Base-by-base conservation (phyloP, 257 asterid genomes). In the Fraxinus pennsylvanica region DNA sequence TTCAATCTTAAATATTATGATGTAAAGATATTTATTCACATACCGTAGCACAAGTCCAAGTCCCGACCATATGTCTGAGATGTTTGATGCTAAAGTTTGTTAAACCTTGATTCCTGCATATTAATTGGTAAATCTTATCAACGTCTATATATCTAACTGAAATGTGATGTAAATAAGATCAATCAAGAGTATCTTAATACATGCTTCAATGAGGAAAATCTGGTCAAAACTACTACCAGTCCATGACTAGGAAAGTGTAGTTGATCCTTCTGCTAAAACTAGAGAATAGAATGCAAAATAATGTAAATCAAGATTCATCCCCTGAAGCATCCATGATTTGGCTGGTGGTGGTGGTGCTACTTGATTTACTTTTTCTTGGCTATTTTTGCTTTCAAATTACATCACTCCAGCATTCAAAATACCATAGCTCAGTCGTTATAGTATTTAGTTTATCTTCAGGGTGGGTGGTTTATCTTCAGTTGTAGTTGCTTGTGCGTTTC, bases 1-100 rank as follows among this genome's bases (percentile, higher is more conserved):
- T 47, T 73, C 67, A 79, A 68, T 32, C 74, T 83, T 78, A 79
- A 19, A 76, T 83, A 81, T 52, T 36, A 29, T 27, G 72, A 8
- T 65, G 82, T 57, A 41, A 17, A 73, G 41, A 6, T 50, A n/a
- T 72, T 73, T 63, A n/a, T 72, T 74, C 41, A n/a, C 21, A 17
- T 71, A 63, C 22, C 63, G 36, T 74, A 72, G 32, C 35, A 35
- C 66, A 32, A 52, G 30, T 66, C 22, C 75, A 52, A n/a, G n/a
- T 39, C 4, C 30, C 67, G 57, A 27, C 33, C 39, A 30, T 59
- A 30, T 45, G 25, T 52, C 47, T 29, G 32, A 15, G 41, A 78
- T 72, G 9, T 50, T 72, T 21, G 69, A 14, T 47, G 57, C 57
- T 47, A 10, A 47, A 47, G 19, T 13, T 54, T 54, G 9, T 19